Conservation (phyloP, 2,329 filamentous ascomycete genomes). For the Verticillium tricorpus region DNA sequence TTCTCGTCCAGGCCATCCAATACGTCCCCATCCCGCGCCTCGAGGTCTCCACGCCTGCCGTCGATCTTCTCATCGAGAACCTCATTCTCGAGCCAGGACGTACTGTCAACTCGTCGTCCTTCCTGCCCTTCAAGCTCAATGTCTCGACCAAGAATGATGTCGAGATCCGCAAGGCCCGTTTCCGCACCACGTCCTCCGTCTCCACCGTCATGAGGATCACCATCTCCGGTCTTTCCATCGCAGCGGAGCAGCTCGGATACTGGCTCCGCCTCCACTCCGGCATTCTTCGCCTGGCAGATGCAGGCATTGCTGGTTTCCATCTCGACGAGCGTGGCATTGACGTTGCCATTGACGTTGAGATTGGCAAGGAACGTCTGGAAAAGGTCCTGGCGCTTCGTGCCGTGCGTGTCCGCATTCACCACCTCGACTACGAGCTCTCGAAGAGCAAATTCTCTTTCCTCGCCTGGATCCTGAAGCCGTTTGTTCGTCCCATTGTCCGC, state of each 20-base stretch:
- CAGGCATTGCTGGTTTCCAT: constrained; percentile 80
- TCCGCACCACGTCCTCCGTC: constrained; percentile 60
- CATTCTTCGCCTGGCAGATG: constrained; percentile 69
- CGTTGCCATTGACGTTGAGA: constrained; percentile 77
- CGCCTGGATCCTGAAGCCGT: constrained; percentile 78
- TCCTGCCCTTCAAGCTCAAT: constrained; percentile 79
- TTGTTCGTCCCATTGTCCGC: constrained; percentile 76
- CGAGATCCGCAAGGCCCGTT: constrained; percentile 74
- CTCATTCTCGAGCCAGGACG: constrained; percentile 83
- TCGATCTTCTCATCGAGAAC: constrained; percentile 86
- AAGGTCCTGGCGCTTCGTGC: constrained; percentile 72
- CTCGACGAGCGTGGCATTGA: constrained; percentile 87
- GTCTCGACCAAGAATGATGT: constrained; percentile 83
- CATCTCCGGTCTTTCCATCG: constrained; percentile 75
- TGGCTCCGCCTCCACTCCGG: constrained; percentile 79
- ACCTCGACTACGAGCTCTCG: constrained; percentile 73
- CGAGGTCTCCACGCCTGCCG: constrained; percentile 77
- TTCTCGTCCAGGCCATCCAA: constrained; percentile 72
- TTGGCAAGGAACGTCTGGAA: constrained; percentile 73
- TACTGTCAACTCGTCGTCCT: constrained; percentile 81
- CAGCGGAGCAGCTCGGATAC: constrained; percentile 84
- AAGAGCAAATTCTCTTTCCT: constrained; percentile 73
- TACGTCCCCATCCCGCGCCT: constrained; percentile 85
- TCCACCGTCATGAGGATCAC: constrained; percentile 73
- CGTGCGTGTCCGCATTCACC: constrained; percentile 80